A percentile compares a stretch with the other conserved stretches of the same genome.
These are phyloP conservation scores for Penicillium sp. DNA, from an alignment of 2,329 filamentous ascomycete species.

Conservation along the genomic window DNA sequence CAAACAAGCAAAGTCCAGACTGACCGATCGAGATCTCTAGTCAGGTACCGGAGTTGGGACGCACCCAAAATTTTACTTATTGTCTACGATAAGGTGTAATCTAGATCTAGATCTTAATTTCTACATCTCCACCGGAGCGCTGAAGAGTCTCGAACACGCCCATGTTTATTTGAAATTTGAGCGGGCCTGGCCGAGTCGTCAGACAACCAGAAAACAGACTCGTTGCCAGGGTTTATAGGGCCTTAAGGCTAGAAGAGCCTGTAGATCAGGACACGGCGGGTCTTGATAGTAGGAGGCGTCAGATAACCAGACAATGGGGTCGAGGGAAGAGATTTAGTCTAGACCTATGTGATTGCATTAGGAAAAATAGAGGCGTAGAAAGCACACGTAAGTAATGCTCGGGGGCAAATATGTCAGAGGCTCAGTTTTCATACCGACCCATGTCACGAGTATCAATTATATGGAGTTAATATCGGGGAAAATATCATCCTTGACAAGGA, in stretches of 20 bases:
- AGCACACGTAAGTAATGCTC: neutral
- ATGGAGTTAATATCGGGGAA: neutral
- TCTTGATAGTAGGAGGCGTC: neutral
- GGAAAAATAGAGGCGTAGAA: neutral
- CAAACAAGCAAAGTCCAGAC: neutral
- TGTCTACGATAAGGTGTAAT: neutral
- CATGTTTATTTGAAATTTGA: neutral
- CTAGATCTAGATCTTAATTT: conserved; percentile 1
- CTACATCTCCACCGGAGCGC: neutral
- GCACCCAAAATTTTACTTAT: neutral
- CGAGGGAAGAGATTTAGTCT: neutral
- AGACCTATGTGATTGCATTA: neutral
- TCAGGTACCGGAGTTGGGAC: neutral
- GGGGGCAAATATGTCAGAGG: neutral
- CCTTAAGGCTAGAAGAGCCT: neutral
- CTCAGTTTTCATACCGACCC: neutral
- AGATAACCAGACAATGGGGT: neutral
- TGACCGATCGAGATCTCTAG: neutral
- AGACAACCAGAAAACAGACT: neutral
- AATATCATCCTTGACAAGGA: neutral
- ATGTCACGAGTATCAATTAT: neutral
- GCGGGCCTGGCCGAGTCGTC: neutral
- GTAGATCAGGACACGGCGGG: neutral
- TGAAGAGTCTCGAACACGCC: neutral
- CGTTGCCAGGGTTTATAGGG: neutral